Base-by-base conservation (phyloP, 1,284 basidiomycete genomes). In the Earliella scabrosa region DNA sequence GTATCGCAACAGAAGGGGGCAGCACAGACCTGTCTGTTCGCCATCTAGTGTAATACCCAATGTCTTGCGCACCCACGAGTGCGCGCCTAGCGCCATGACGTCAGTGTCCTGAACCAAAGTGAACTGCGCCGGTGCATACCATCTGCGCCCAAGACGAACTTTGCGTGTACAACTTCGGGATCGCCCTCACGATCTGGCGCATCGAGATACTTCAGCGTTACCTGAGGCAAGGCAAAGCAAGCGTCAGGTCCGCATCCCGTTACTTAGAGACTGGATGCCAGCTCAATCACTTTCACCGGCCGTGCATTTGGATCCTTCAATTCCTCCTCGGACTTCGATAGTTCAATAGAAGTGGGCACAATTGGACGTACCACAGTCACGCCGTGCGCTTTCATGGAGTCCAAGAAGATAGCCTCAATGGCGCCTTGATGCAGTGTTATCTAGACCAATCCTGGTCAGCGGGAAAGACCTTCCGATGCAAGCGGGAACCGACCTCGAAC, bases 31-130 rank as follows among this genome's bases (percentile, higher is more conserved):
- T 5, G 88, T 88, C 64, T 90, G 87, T 66, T 91, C 88, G n/a
- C 92, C 92, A 59, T 90, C 82, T 86, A 93, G 88, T 2, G 77
- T 70, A 40, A 93, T 87, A 3, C 80, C 80, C 14, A 92, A 72
- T 1, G 75, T 64, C 60, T 87, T 87, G 23, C 91, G 80, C 4
- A 92, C 88, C 90, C 90, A 93, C 3, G 89, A 92, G 71, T 93
- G 90, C 0, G 90, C 91, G n/a, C 88, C 87, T 66, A 40, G 32
- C n/a, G 27, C 27, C 26, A n/a, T n/a, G n/a, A n/a, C 9, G 44
- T 36, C 4, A 27, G 8, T 3, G 16, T 2, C 6, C 9, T 1
- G n/a, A n/a, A 8, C 13, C 36, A 10, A 14, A 10, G 7, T 31
- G n/a, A 35, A 29, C 11, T 38, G 29, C 27, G n/a, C 16, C 13